Evolutionary conservation across 1,284 basidiomycete genomes (phyloP), one percentile per base, ranked within the genome.

Genomic region (Spongiforma sp.): DNA sequence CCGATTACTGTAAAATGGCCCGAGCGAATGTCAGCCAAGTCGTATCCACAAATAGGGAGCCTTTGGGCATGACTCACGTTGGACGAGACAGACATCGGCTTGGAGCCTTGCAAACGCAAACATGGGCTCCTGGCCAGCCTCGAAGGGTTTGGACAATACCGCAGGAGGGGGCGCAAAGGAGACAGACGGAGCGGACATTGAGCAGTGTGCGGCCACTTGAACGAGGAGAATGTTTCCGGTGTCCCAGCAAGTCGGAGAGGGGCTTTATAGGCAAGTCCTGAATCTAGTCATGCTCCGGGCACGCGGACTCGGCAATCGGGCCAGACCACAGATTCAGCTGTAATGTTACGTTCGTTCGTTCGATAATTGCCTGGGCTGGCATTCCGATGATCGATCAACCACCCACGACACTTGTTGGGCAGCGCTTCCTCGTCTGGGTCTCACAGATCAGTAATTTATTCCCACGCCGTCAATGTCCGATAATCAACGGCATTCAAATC

Each of bases 31-130:
- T 54, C 14, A n/a, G 53, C 33, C 28, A 32, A 30, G 32, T 21
- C 11, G 21, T 32, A 9, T 52, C 28, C 19, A 52, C 28, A 7
- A 52, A 30, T 17, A 21, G 11, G 50, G n/a, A 24, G 54, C n/a
- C n/a, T n/a, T n/a, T n/a, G n/a, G n/a, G n/a, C 8, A 30, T 11
- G 39, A 17, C 80, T 30, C 65, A 86, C 85, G 74, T 77, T 85
- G 83, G 57, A 86, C 79, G 57, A 86, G 79, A 73, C 76, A 80
- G 10, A 86, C 71, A 55, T 81, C 75, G 46, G 78, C 79, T 41
- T 81, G 77, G 15, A 86, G 72, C 36, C 76, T 78, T 24, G 84
- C 84, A 68, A 86, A 84, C 7, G 83, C 84, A 65, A 86, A 86
- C 34, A 56, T 65, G 48, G 72, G 69, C 4, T 63, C 52, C 12